These are phyloP conservation scores for Stachybotrys echinatus DNA, from an alignment of 2,329 filamentous ascomycete species.

Conservation along the genomic window DNA sequence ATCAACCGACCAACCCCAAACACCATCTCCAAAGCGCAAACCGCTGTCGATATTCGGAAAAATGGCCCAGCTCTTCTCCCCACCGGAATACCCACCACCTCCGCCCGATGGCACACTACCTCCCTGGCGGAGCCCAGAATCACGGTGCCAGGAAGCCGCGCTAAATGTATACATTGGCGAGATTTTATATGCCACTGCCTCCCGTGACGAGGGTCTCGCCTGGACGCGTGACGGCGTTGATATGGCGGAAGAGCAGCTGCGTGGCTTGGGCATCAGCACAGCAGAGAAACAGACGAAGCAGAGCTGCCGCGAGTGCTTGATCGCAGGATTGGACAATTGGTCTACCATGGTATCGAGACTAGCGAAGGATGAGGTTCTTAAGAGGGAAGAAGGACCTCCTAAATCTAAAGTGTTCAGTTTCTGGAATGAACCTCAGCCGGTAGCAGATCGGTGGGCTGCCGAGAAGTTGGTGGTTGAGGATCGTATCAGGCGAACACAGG, in stretches of 20 bases:
- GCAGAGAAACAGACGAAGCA: constrained; percentile 28
- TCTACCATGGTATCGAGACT: constrained; percentile 69
- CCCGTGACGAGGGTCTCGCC: constrained; percentile 65
- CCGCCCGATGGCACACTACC: constrained; percentile 65
- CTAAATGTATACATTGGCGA: constrained; percentile 90
- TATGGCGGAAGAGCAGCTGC: constrained; percentile 65
- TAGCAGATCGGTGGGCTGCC: constrained; percentile 44
- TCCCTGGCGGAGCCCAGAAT: constrained; percentile 57
- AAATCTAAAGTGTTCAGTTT: constrained; percentile 27
- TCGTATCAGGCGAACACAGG: constrained; percentile 42
- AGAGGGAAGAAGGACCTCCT: constrained; percentile 22
- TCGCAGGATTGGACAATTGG: constrained; percentile 77
- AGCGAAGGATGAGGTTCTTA: constrained; percentile 42
- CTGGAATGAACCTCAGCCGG: constrained; percentile 27
- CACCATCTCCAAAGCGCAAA: constrained; percentile 5
- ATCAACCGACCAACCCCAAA: constrained; percentile 27
- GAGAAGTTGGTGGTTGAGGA: constrained; percentile 51
- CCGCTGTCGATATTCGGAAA: constrained; percentile 11
- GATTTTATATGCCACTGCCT: constrained; percentile 68
- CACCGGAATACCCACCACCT: constrained; percentile 64
- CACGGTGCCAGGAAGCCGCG: constrained; percentile 78
- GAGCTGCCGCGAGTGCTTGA: constrained; percentile 72
- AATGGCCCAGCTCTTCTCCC: constrained; percentile 20
- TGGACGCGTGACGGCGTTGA: constrained; percentile 91
- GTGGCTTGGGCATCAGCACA: constrained; percentile 27